Conservation (phyloP, 2,329 filamentous ascomycete genomes). For the Fusarium denticulatum region DNA sequence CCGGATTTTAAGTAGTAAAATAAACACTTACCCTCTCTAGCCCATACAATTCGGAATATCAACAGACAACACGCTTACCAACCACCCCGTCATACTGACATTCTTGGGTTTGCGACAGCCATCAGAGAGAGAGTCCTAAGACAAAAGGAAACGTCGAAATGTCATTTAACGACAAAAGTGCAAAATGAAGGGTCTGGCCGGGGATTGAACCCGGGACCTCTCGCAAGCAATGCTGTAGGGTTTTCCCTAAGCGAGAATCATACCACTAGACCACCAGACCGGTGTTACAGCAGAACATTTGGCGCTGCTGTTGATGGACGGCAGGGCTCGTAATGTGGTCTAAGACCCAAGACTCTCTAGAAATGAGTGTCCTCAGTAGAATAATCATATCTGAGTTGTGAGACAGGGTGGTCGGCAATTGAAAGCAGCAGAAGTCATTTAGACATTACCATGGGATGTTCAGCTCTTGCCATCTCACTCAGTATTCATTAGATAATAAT, state of each 20-base stretch:
- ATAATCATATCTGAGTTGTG: not conserved
- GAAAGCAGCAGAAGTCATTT: not conserved
- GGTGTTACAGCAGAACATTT: not conserved
- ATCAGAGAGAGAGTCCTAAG: no score
- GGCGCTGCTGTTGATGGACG: not conserved
- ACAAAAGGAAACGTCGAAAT: not conserved
- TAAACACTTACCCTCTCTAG: not conserved
- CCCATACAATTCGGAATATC: not conserved
- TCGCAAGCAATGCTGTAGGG: conserved; percentile 52
- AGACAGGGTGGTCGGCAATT: not conserved
- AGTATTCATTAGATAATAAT: not conserved
- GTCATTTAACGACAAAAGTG: rapidly evolving
- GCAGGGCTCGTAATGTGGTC: not conserved
- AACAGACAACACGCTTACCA: not conserved
- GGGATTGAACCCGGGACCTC: conserved; percentile 60
- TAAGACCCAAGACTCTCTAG: rapidly evolving
- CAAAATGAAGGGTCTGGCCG: conserved; percentile 52
- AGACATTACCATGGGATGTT: not conserved
- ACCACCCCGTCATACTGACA: not conserved
- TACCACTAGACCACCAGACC: conserved; percentile 72
- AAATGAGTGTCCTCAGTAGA: not conserved
- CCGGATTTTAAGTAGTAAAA: not conserved
- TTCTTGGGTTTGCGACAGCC: no score
- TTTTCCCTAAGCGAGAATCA: conserved; percentile 75
- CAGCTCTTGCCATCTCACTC: not conserved